A percentile compares a stretch with the other conserved stretches of the same genome.
phyloP scores from a whole-genome alignment of 257 asterid species.

The Forsythia viridissima region DNA sequence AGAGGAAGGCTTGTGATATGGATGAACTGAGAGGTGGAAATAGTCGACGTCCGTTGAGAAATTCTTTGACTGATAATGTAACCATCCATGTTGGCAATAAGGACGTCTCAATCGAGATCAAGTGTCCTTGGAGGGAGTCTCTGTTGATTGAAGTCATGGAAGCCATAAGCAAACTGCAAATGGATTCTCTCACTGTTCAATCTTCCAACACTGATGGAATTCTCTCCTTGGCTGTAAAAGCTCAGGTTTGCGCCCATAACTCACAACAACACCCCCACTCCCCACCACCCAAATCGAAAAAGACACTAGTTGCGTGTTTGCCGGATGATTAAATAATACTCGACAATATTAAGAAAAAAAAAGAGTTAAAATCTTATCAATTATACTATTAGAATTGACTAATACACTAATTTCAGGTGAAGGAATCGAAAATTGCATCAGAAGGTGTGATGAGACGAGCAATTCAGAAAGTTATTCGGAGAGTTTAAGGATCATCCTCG shows the following conservation, averaged over 20 bases:
- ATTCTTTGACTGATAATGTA: conserved; percentile 41
- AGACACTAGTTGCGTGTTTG: background rate
- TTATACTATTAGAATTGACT: background rate
- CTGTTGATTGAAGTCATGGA: conserved; percentile 60
- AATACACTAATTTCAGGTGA: conserved; percentile 51
- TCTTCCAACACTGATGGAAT: conserved; percentile 65
- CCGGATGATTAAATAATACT: background rate
- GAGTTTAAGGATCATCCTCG: conserved; percentile 35
- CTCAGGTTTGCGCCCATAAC: conserved; percentile 63
- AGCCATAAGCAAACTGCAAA: conserved; percentile 43
- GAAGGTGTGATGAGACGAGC: conserved; percentile 60
- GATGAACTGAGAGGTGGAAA: conserved; percentile 39
- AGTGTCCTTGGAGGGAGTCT: conserved; percentile 60
- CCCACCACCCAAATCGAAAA: background rate
- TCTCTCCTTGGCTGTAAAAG: conserved; percentile 54
- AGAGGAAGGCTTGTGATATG: conserved; percentile 60
- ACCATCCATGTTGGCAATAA: conserved; percentile 43
- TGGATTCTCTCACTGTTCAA: conserved; percentile 58
- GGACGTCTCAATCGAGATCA: conserved; percentile 59
- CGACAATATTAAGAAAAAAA: background rate
- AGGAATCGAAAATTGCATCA: conserved; percentile 61
- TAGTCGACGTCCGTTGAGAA: conserved; percentile 29
- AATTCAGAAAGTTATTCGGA: conserved; percentile 52
- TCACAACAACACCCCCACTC: too few relatives aligned
- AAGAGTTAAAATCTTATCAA: background rate